phyloP scores from a whole-genome alignment of 2,329 filamentous ascomycete species.

The Allantophomopsis lycopodina region DNA sequence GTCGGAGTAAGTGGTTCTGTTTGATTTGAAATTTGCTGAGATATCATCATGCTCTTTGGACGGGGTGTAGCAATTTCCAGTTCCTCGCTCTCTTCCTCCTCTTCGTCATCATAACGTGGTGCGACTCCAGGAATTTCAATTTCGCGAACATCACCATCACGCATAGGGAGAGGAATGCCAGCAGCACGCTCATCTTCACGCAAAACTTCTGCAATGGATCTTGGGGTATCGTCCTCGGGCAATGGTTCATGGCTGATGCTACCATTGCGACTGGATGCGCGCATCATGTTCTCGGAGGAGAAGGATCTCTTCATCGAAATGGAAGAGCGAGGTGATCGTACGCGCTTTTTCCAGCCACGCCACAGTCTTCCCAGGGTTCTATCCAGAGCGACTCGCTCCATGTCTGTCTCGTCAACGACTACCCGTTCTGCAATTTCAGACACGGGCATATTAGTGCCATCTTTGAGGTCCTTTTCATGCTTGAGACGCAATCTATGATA shows the following conservation, averaged over 20 bases:
- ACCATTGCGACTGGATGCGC: too few relatives aligned
- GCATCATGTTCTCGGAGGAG: conserved; percentile 17
- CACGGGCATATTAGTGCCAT: conserved; percentile 26
- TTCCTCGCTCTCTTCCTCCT: conserved; percentile 23
- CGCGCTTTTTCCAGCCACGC: conserved; percentile 88
- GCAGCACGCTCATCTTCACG: conserved; percentile 25
- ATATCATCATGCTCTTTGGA: conserved; percentile 27
- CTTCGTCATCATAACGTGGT: conserved; percentile 39
- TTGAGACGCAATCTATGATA: conserved; percentile 50
- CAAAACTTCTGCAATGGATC: too few relatives aligned
- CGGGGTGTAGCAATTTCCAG: conserved; percentile 14
- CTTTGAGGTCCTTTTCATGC: conserved; percentile 43
- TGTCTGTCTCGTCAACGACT: conserved; percentile 79
- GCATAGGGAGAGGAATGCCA: conserved; percentile 54
- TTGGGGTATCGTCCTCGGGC: too few relatives aligned
- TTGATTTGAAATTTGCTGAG: conserved; percentile 16
- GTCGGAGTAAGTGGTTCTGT: conserved; percentile 12
- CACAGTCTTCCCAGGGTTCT: conserved; percentile 79
- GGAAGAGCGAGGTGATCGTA: conserved; percentile 41
- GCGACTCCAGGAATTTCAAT: conserved; percentile 67
- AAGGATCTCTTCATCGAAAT: conserved; percentile 30
- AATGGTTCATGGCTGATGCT: too few relatives aligned
- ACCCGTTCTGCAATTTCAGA: conserved; percentile 47
- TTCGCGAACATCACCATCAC: conserved; percentile 57
- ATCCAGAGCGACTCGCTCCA: conserved; percentile 86